Evolutionary conservation across 345 rosid genomes (phyloP).

Genomic region (Erodium maritimum): DNA sequence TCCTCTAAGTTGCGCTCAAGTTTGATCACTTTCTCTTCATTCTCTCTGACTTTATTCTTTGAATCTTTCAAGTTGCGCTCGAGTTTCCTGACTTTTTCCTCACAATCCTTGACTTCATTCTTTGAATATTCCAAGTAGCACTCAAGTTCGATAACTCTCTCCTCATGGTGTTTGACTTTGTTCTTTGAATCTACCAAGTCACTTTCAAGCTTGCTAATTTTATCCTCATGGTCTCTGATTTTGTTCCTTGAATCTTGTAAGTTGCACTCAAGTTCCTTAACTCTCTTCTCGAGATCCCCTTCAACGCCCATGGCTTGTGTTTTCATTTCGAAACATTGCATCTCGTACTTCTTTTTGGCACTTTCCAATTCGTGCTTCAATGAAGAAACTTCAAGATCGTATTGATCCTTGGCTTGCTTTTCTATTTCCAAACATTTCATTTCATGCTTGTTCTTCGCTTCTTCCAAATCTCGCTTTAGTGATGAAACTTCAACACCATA

Average conservation of each 20-base stretch:
- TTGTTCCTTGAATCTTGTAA: conserved; percentile 2
- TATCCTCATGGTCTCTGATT: conserved; percentile 1
- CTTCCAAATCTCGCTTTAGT: conserved; percentile 18
- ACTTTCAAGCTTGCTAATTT: neutral
- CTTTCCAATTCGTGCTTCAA: conserved; percentile 40
- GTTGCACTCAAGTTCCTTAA: conserved; percentile 7
- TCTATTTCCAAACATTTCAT: neutral
- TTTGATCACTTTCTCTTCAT: conserved; percentile 16
- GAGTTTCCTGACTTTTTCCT: conserved; percentile 18
- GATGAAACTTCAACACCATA: neutral
- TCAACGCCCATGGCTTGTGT: conserved; percentile 37
- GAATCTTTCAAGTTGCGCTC: conserved; percentile 19
- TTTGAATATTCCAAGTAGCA: conserved; percentile 20
- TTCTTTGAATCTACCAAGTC: neutral
- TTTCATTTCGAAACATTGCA: conserved; percentile 38
- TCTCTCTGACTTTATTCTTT: conserved; percentile 17
- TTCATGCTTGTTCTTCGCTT: conserved; percentile 3
- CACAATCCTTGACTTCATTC: conserved; percentile 10
- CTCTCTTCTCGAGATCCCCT: conserved; percentile 9
- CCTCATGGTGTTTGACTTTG: conserved; percentile 17
- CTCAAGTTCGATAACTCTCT: conserved; percentile 42
- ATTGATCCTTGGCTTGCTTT: neutral
- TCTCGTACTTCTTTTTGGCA: conserved; percentile 34
- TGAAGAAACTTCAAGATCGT: conserved; percentile 19
- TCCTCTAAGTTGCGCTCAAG: conserved; percentile 22